Evolutionary conservation across 2,329 filamentous ascomycete species (phyloP), one percentile per base, ranked within the genome.

Genomic region (Xylaria digitata): DNA sequence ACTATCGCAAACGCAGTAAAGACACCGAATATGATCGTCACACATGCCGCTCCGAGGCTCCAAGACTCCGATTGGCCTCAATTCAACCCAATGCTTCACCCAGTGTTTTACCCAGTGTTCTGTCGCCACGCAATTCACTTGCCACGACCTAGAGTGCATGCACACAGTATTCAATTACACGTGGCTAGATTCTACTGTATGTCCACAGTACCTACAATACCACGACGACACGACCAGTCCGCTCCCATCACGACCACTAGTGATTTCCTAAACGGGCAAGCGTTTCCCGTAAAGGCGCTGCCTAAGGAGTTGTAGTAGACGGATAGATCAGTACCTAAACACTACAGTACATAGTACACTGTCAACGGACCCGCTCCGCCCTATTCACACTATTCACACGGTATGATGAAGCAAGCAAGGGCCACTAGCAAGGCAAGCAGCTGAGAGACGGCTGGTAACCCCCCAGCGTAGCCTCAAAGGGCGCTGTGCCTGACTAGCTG

Each of bases 1-100:
- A 54, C 66, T 63, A 66, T 63, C 26, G 54, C 63, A 59, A 68
- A 66, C 63, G 30, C 11, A 61, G 66, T 66, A 66, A 66, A 56
- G 59, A 63, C 32, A 61, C 62, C 66, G 66, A 65, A 59, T 43
- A 11, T 34, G 66, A 68, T 66, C 66, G 49, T 50, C 57, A 37
- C 49, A 26, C 19, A 26, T 59, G 48, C 54, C 23, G 42, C 59
- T 43, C 42, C 59, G 59, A 59, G 60, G 42, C 59, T 43, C 42
- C 59, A 54, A 59, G 60, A 52, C 66, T 68, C 66, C 66, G 63
- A 63, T 68, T 66, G 63, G 52, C 52, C 56, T 57, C 55, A 46
- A 46, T 15, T 34, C 11, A 15, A n/a, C 23, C 17, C n/a, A 21
- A 21, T 53, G 37, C 26, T 7, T 34, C 13, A 15, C 37, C 37